Base-by-base conservation (phyloP, 192 early-diverging fungal genomes). In the Kickxella alabastrina region DNA sequence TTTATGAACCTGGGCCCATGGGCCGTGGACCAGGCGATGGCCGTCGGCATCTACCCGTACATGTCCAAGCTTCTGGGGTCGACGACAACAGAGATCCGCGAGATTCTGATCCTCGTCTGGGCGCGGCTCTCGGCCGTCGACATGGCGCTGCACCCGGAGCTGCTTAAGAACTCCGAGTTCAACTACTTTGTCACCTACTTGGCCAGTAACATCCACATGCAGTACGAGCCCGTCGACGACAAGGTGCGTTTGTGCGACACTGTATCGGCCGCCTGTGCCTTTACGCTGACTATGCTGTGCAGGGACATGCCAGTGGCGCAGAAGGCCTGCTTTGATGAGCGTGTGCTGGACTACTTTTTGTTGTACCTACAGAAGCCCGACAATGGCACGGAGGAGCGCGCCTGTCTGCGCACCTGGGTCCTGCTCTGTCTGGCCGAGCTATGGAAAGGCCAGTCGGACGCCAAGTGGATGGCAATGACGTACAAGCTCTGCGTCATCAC, bases 51-150 rank as follows among this genome's bases (percentile, higher is more conserved):
- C 39, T 95, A 90, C 60, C 96, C 96, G 6, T 99, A 99, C 58
- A 91, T 97, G 13, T 80, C 95, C 19, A 97, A 96, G 59, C 82
- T 99, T 19, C 80, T 99, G 43, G 92, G 89, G 49, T 88, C 85
- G 59, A 92, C 92, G 34, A 92, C 95, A 0, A 79, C 86, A 0
- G 95, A 99, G 64, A 79, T 97, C 28, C 89, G 92, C 57, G 92
- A 92, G 28, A 91, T 95, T 10, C 79, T 99, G 19, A 92, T 95
- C 4, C 92, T 97, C 51, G 96, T 99, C 46, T 99, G 96, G 94
- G 89, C 94, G 10, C 86, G 95, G 60, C 87, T 99, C 44, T 79
- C 96, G 27, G 95, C 93, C 0, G 92, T 97, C 1, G 96, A 99
- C 61, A 77, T 80, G 37, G 83, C 83, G 21, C 90, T 93, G 61